Conservation (phyloP, 257 asterid genomes). For the Solanum okadae region DNA sequence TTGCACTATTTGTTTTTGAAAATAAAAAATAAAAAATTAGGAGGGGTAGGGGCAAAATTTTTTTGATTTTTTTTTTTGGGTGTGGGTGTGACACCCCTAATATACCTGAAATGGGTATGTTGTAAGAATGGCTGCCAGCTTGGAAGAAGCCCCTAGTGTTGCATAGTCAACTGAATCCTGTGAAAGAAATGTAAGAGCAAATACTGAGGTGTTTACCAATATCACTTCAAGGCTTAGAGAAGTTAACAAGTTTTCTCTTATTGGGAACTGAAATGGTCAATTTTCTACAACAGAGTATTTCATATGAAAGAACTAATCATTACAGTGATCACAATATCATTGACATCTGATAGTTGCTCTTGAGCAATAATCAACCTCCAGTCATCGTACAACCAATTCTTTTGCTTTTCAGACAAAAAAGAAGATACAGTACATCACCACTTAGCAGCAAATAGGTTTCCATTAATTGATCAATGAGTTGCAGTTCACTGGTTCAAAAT, state of each 20-base stretch:
- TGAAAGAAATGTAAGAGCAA: neutral
- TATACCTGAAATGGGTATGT: constrained; percentile 92
- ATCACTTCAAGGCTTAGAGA: neutral
- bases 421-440: neutral
- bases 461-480: neutral
- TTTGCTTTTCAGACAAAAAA: neutral
- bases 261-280: neutral
- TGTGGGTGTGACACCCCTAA: too few relatives aligned
- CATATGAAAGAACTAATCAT: neutral
- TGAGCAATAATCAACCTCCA: neutral
- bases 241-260: neutral
- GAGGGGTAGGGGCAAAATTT: rapidly evolving
- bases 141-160: constrained; percentile 78
- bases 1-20: too few relatives aligned
- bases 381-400: neutral
- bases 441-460: neutral
- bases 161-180: constrained; percentile 91
- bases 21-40: too few relatives aligned
- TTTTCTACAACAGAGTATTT: neutral
- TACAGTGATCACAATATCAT: neutral
- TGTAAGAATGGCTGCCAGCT: constrained; percentile 61
- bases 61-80: too few relatives aligned
- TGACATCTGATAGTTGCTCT: neutral
- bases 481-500: neutral
- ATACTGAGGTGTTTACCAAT: neutral